Evolutionary conservation across 2,329 filamentous ascomycete genomes (phyloP).

Genomic region (Ambrosiella xylebori): DNA sequence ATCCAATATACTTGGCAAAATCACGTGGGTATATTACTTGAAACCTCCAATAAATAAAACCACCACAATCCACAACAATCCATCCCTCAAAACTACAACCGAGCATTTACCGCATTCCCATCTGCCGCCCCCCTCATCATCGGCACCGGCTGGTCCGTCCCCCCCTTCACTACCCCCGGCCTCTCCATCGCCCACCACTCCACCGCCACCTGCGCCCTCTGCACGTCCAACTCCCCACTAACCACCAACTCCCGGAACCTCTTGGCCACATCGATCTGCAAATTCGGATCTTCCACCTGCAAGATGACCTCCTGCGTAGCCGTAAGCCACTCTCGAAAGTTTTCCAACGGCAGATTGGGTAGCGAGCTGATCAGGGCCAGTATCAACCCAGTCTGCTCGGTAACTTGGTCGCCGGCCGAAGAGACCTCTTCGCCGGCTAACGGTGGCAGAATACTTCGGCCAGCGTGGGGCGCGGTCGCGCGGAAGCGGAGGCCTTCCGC

Average conservation of each 20-base stretch:
- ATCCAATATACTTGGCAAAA: no score
- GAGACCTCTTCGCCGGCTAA: constrained; percentile 15
- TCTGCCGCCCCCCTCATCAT: constrained; percentile 37
- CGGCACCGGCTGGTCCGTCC: constrained; percentile 19
- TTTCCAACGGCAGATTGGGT: constrained; percentile 49
- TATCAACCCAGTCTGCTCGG: constrained; percentile 61
- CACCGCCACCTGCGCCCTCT: constrained; percentile 60
- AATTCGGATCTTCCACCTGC: constrained; percentile 30
- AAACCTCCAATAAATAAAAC: no score
- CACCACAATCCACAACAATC: no score
- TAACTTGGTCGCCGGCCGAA: constrained; percentile 25
- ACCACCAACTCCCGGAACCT: constrained; percentile 67
- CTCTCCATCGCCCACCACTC: constrained; percentile 57
- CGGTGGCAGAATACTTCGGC: constrained; percentile 24
- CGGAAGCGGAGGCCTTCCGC: constrained; percentile 62
- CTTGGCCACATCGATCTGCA: constrained; percentile 48
- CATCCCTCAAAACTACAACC: no score
- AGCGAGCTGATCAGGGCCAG: constrained; percentile 66
- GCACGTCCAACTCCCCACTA: constrained; percentile 75
- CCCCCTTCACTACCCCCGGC: neutral
- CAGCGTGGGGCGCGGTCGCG: constrained; percentile 37
- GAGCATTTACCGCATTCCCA: no score
- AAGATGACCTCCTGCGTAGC: constrained; percentile 52
- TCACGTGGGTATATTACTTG: no score
- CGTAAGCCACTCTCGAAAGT: constrained; percentile 68